Evolutionary conservation across 176 grass and related monocot species (phyloP), one percentile per base, ranked within the genome.

Genomic region (Dendrocalamus sinicus): DNA sequence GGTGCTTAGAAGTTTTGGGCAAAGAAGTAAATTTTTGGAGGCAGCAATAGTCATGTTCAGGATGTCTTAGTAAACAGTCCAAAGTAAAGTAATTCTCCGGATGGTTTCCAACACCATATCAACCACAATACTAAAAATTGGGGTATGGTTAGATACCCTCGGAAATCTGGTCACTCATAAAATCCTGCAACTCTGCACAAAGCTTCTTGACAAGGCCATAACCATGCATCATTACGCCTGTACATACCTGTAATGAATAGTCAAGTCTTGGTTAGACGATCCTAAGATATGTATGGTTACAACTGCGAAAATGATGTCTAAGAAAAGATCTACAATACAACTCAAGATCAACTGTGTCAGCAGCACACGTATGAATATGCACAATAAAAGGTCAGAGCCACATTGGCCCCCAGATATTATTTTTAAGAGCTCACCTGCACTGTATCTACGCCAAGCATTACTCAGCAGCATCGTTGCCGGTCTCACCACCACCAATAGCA

Each of bases 161-260:
- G 78, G 64, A 99, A 99, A 76, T 99, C 97, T 99, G 97, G 57
- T 91, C 81, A 83, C 93, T 90, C 97, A 99, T 96, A 81, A 99
- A 96, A 89, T 99, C 92, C 80, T 94, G 84, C 72, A 99, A 81
- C 63, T 99, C 94, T 17, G 80, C 73, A 57, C 94, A 94, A 30
- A 99, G 93, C 72, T 99, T 96, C 82, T 96, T 96, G 44, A 99
- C 97, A 89, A 99, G 86, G 40, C 88, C 88, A 89, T 99, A 96
- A 55, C 97, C 97, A 91, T 96, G 97, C 72, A 99, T 96, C 97
- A 99, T 99, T 35, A 99, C 94, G 19, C 94, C 92, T 3, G 94
- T 99, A 62, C 97, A 99, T 71, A 99, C 93, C 92, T 96, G 83
- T 74, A 22, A 50, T 69, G 74, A 84, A 75, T 53, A 68, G 61